Percentiles rank a stretch among this genome's conserved stretches.
Conservation (phyloP, 495 filamentous ascomycete species). For the Talaromyces trachyspermus region DNA sequence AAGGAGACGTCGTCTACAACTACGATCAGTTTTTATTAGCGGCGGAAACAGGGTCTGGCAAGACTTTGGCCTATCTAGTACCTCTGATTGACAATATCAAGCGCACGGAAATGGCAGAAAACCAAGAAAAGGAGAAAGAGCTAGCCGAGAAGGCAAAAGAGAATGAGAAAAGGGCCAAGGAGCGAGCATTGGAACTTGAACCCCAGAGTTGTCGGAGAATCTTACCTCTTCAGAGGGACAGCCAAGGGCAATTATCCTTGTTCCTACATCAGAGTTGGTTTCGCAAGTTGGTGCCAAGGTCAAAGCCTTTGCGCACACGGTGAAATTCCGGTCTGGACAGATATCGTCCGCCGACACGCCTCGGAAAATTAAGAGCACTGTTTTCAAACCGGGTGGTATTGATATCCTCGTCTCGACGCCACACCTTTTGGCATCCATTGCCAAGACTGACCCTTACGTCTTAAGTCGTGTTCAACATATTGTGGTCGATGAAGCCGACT, state of each 20-base stretch:
- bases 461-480: slow-evolving; percentile 81
- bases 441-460: slow-evolving; percentile 77
- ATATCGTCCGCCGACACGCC: slow-evolving; percentile 70
- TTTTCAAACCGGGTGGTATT: slow-evolving; percentile 75
- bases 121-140: slow-evolving; percentile 43
- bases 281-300: slow-evolving; percentile 70
- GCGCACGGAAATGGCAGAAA: slow-evolving; percentile 59
- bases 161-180: slow-evolving; percentile 41
- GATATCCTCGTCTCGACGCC: slow-evolving; percentile 86
- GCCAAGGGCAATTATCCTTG: slow-evolving; percentile 75
- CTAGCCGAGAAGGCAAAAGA: slow-evolving; percentile 40
- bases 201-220: slow-evolving; percentile 52
- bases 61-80: slow-evolving; percentile 85
- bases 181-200: slow-evolving; percentile 45
- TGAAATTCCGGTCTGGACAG: slow-evolving; percentile 72
- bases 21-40: slow-evolving; percentile 77
- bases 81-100: slow-evolving; percentile 80
- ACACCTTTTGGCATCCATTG: slow-evolving; percentile 78
- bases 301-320: slow-evolving; percentile 71
- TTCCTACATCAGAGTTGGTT: slow-evolving; percentile 95
- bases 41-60: slow-evolving; percentile 94
- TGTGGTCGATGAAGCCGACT: slow-evolving; percentile 91
- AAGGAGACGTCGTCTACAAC: slow-evolving; percentile 25
- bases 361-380: slow-evolving; percentile 73
- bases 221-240: slow-evolving; percentile 66